Conservation (phyloP, 1,139 yeast genomes). For the Taphrina flavorubra region DNA sequence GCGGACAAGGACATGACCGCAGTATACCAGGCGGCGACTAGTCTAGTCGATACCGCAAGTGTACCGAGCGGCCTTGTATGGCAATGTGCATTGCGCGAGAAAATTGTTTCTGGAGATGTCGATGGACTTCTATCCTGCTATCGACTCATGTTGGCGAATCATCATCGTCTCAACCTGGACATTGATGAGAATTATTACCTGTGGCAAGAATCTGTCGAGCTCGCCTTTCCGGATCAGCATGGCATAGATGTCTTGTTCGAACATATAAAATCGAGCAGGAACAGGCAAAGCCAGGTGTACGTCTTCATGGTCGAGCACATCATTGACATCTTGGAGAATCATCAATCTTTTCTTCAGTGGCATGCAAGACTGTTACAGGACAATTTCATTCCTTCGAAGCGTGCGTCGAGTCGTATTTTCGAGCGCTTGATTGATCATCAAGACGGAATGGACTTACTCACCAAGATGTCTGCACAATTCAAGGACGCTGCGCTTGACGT, state of each 20-base stretch:
- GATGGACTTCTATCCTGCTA: neutral
- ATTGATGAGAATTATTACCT: neutral
- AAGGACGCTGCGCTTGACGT: neutral
- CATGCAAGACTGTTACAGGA: neutral
- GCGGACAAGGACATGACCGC: neutral
- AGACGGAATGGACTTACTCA: neutral
- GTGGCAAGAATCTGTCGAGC: constrained; percentile 6
- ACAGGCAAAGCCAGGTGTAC: neutral
- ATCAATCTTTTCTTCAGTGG: neutral
- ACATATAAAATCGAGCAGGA: neutral
- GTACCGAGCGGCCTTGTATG: constrained; percentile 18
- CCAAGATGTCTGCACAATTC: neutral
- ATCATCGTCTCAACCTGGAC: neutral
- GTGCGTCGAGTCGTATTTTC: neutral
- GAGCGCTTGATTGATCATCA: neutral
- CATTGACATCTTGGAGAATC: neutral
- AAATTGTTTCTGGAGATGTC: neutral
- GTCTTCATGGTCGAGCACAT: neutral
- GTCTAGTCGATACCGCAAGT: neutral
- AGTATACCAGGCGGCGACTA: neutral
- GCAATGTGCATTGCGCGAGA: constrained; percentile 8
- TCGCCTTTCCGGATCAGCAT: neutral
- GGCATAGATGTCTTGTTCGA: neutral
- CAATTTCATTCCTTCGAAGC: constrained; percentile 1
- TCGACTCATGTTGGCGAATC: constrained; percentile 8